Evolutionary conservation across 768 basidiomycete species (phyloP).

Genomic region (Pulveroboletus sp.): DNA sequence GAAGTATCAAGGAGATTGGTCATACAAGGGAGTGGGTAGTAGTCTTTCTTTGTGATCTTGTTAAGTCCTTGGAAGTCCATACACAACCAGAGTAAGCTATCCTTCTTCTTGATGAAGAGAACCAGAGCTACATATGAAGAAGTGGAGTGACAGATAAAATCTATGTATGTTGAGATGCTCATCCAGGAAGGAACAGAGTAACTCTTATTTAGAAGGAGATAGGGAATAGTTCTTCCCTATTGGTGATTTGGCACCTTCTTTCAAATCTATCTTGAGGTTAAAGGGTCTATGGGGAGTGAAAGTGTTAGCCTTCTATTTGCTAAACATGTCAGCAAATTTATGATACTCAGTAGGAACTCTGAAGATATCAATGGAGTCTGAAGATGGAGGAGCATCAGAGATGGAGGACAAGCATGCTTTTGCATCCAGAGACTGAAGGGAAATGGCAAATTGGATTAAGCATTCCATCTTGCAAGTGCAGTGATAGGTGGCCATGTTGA

Average conservation of each 20-base stretch:
- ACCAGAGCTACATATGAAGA: no score
- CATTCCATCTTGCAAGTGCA: neutral
- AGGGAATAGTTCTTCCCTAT: neutral
- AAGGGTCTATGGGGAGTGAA: neutral
- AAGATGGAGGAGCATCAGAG: neutral
- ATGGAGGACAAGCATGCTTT: no score
- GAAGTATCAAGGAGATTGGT: neutral
- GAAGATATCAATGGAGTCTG: neutral
- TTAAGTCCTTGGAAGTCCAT: conserved; percentile 34
- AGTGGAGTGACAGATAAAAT: no score
- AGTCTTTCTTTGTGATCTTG: conserved; percentile 23
- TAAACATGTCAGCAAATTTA: neutral
- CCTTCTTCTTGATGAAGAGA: neutral
- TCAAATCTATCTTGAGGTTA: neutral
- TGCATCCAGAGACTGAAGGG: neutral
- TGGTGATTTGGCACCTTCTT: neutral
- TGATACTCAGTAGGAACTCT: neutral
- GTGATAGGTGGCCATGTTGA: no score
- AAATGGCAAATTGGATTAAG: neutral
- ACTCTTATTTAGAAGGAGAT: neutral
- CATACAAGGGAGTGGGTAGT: conserved; percentile 31
- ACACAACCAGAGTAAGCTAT: conserved; percentile 20
- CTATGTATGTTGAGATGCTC: neutral
- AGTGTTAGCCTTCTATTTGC: neutral
- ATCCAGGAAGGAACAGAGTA: neutral